phyloP scores from a whole-genome alignment of 2,329 filamentous ascomycete species.

The Juglanconis oblonga region DNA sequence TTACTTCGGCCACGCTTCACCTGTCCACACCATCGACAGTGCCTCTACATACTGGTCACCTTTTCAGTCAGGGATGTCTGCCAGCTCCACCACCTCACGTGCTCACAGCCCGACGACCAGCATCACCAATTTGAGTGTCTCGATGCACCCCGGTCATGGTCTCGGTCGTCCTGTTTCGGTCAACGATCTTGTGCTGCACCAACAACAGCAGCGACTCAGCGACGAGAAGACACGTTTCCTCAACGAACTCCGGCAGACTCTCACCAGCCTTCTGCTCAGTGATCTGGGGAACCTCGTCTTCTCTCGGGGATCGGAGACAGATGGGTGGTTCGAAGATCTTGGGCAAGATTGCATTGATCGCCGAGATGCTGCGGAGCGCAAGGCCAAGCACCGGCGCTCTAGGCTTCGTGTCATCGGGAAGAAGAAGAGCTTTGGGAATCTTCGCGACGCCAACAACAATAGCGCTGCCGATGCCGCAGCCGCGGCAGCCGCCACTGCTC shows the following conservation, averaged over 20 bases:
- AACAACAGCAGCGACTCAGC: conserved; percentile 57
- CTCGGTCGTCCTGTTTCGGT: conserved; percentile 63
- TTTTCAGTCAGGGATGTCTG: conserved; percentile 67
- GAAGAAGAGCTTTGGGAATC: conserved; percentile 66
- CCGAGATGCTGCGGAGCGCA: conserved; percentile 52
- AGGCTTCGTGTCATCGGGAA: conserved; percentile 58
- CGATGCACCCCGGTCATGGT: conserved; percentile 43
- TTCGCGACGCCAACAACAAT: conserved; percentile 56
- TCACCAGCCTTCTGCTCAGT: conserved; percentile 82
- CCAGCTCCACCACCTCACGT: conserved; percentile 56
- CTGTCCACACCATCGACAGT: conserved; percentile 70
- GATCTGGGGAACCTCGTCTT: conserved; percentile 87
- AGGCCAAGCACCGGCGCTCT: conserved; percentile 43
- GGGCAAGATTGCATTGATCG: conserved; percentile 64
- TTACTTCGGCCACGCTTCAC: conserved; percentile 65
- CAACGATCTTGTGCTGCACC: conserved; percentile 64
- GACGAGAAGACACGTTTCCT: conserved; percentile 78
- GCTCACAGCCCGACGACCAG: conserved; percentile 62
- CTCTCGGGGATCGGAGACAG: conserved; percentile 87
- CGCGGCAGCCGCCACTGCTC: conserved; percentile 34
- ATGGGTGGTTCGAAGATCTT: conserved; percentile 75
- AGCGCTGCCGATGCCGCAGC: conserved; percentile 24
- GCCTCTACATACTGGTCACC: conserved; percentile 86
- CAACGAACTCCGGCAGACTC: conserved; percentile 69
- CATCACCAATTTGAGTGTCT: conserved; percentile 53